Evolutionary conservation across 345 rosid genomes (phyloP), one percentile per base, ranked within the genome.

Genomic region (Erysimum cheiranthoides): DNA sequence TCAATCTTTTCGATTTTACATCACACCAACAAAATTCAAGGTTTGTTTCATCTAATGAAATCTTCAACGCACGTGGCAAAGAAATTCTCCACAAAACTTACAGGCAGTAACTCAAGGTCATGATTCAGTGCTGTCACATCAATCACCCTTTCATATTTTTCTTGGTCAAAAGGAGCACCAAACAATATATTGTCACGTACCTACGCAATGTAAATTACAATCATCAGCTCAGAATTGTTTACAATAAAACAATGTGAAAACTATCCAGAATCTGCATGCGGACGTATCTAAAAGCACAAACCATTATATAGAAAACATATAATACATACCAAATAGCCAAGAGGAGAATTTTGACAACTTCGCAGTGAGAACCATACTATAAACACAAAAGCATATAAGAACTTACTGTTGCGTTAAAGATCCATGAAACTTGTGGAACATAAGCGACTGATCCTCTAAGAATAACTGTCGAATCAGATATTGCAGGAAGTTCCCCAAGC

Each of bases 381-480:
- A 30, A 31, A 69, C 70, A 42, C 30, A 71, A 27, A 47, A 54
- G 39, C 61, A 54, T 58, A 68, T 27, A 43, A 40, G 61, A 81
- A 86, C 92, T 81, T 85, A 95, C 99, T 60, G 99, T 90, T 49
- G 97, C 99, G 84, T 95, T 95, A 70, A 95, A 95, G 80, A 95
- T 95, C 99, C 99, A 95, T 14, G 98, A 95, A 80, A 95, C 85
- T 86, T 95, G 99, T 77, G 99, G 94, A 80, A 95, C 98, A 90
- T 95, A 95, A 80, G 98, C 96, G 54, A 91, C 89, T 7, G 80
- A 73, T 82, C 99, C 99, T 88, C 97, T 87, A 61, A 87, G 78
- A 57, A 82, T 80, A 69, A 82, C 97, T 72, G 75, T 85, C 14
- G 94, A 77, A 74, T 88, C 89, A 46, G 91, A 84, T 49, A 79